Conservation (phyloP, 345 rosid genomes). For the Citrus maxima region DNA sequence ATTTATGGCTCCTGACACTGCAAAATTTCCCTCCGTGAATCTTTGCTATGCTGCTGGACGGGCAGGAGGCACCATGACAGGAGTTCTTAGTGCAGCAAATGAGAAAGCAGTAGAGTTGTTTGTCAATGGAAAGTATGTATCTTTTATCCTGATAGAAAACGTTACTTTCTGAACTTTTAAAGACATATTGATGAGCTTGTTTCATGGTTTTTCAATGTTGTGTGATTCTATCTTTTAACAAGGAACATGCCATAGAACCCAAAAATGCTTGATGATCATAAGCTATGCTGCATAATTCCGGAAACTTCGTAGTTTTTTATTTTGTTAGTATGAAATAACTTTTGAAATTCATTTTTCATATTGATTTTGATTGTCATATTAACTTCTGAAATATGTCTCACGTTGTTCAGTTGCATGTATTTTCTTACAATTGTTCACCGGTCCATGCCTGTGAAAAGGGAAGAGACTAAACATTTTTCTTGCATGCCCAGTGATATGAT, state of each 20-base stretch:
- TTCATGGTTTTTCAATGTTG: neutral
- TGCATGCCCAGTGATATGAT: neutral
- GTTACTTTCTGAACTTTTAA: neutral
- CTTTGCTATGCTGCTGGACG: constrained; percentile 96
- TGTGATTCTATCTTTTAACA: neutral
- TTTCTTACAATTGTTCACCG: no score
- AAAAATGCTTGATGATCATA: neutral
- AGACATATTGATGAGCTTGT: neutral
- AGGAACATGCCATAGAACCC: neutral
- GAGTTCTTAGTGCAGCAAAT: constrained; percentile 97
- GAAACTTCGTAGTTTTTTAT: neutral
- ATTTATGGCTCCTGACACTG: constrained; percentile 80
- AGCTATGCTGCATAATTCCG: neutral
- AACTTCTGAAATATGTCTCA: neutral
- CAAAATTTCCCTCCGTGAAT: constrained; percentile 91
- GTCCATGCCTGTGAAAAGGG: neutral
- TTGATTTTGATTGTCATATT: neutral
- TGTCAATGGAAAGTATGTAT: constrained; percentile 70
- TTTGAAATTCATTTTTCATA: neutral
- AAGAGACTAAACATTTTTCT: neutral
- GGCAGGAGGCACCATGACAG: constrained; percentile 99
- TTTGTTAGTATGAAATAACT: neutral
- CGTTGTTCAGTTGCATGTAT: no score
- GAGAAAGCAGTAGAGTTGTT: constrained; percentile 87
- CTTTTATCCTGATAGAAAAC: constrained; percentile 2